A percentile compares a stretch with the other conserved stretches of the same genome.
Evolutionary conservation across 441 rosid genomes (phyloP).

Genomic region (Eutrema salsugineum): DNA sequence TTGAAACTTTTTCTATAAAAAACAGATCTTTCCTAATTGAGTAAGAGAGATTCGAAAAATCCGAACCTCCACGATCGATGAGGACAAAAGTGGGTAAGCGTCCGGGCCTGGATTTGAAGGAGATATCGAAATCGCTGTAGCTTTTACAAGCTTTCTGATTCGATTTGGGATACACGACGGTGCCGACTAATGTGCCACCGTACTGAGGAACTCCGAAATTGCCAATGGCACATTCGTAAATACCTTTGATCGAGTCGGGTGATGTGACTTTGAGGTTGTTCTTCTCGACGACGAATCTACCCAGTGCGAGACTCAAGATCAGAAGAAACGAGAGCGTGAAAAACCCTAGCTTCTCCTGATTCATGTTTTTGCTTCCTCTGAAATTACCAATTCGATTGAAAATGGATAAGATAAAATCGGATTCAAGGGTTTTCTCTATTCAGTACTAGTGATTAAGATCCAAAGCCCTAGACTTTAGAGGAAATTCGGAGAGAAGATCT

Average conservation of each 20-base stretch:
- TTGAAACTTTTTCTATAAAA: neutral
- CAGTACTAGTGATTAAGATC: neutral
- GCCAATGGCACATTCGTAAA: conserved; percentile 54
- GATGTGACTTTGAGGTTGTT: conserved; percentile 50
- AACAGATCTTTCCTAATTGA: neutral
- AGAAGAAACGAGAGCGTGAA: conserved; percentile 45
- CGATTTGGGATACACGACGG: conserved; percentile 42
- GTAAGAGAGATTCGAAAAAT: neutral
- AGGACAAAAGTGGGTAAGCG: conserved; percentile 42
- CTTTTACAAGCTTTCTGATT: conserved; percentile 51
- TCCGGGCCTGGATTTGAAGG: conserved; percentile 45
- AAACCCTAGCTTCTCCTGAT: conserved; percentile 44
- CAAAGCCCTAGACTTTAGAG: neutral
- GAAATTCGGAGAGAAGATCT: neutral
- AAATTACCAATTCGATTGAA: neutral
- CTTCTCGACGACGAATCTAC: conserved; percentile 57
- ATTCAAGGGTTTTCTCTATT: neutral
- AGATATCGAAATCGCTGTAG: conserved; percentile 38
- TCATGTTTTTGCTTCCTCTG: conserved; percentile 33
- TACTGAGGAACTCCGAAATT: conserved; percentile 58
- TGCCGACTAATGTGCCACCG: conserved; percentile 52
- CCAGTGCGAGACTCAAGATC: conserved; percentile 26
- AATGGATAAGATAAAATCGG: neutral
- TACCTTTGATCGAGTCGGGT: conserved; percentile 49
- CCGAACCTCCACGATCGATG: conserved; percentile 54